Evolutionary conservation across 495 filamentous ascomycete species (phyloP).

Genomic region (Penicillium silybi): DNA sequence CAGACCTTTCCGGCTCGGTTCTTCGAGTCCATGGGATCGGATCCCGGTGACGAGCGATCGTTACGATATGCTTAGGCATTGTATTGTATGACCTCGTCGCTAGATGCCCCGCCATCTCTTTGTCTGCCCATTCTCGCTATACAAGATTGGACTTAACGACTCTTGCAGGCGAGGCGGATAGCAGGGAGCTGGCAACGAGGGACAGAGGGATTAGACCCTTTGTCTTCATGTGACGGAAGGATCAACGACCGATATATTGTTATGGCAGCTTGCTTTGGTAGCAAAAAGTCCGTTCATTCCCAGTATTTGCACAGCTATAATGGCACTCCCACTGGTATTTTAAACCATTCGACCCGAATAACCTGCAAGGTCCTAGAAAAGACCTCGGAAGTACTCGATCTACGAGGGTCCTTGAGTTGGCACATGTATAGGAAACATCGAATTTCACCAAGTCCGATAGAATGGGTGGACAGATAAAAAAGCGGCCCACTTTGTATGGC

Average conservation of each 20-base stretch:
- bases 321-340: slow-evolving; percentile 1
- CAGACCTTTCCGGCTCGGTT: slow-evolving; percentile 20
- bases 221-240: slow-evolving; percentile 27
- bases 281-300: slow-evolving; percentile 32
- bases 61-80: slow-evolving; percentile 5
- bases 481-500: no score
- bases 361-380: neutral
- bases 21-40: slow-evolving; percentile 22
- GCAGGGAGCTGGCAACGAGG: slow-evolving; percentile 14
- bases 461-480: no score
- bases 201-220: slow-evolving; percentile 13
- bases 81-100: slow-evolving; percentile 17
- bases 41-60: slow-evolving; percentile 25
- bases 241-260: slow-evolving; percentile 31
- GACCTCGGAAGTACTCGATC: no score
- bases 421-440: no score
- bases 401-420: no score
- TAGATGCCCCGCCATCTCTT: slow-evolving; percentile 8
- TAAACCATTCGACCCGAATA: neutral
- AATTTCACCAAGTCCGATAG: neutral
- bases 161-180: neutral
- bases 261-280: slow-evolving; percentile 34
- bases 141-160: neutral
- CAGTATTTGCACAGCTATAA: slow-evolving; percentile 11
- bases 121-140: slow-evolving; percentile 3